Percentiles rank a stretch among this genome's conserved stretches.
Evolutionary conservation across 108 stramenopile genomes (phyloP).

Genomic region (Fragilariopsis cylindrus): DNA sequence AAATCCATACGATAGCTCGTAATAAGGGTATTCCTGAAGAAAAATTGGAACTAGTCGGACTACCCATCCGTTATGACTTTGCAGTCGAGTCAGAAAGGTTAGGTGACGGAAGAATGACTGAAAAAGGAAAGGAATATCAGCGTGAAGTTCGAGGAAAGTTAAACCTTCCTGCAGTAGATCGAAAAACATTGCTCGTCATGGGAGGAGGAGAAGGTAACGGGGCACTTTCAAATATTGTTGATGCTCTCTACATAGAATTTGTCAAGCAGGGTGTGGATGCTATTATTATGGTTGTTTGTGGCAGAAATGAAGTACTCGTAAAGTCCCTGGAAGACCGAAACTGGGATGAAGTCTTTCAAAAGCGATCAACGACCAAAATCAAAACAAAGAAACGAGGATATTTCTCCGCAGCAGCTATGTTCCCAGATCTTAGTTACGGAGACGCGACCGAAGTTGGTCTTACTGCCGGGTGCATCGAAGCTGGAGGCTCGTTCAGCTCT

Average conservation of each 20-base stretch:
- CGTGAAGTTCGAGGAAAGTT: conserved; percentile 42
- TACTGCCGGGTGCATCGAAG: conserved; percentile 55
- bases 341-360: conserved; percentile 61
- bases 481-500: conserved; percentile 29
- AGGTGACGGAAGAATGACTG: conserved; percentile 69
- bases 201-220: conserved; percentile 97
- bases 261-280: conserved; percentile 65
- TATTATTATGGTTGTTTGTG: conserved; percentile 93
- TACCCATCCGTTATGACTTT: conserved; percentile 95
- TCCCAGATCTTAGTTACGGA: conserved; percentile 39
- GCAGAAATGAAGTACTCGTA: conserved; percentile 75
- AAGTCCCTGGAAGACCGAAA: conserved; percentile 58
- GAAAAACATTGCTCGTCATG: conserved; percentile 61
- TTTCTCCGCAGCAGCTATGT: conserved; percentile 21
- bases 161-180: conserved; percentile 47
- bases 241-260: conserved; percentile 71
- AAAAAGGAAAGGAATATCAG: conserved; percentile 62
- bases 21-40: conserved; percentile 74
- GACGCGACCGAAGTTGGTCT: conserved; percentile 18
- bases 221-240: conserved; percentile 83
- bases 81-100: conserved; percentile 64
- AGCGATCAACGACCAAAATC: conserved; percentile 1
- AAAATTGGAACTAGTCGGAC: conserved; percentile 85
- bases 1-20: conserved; percentile 71
- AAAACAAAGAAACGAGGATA: conserved; percentile 5